Base-by-base conservation (phyloP, 2,329 filamentous ascomycete species). In the Sarocladium oryzae region DNA sequence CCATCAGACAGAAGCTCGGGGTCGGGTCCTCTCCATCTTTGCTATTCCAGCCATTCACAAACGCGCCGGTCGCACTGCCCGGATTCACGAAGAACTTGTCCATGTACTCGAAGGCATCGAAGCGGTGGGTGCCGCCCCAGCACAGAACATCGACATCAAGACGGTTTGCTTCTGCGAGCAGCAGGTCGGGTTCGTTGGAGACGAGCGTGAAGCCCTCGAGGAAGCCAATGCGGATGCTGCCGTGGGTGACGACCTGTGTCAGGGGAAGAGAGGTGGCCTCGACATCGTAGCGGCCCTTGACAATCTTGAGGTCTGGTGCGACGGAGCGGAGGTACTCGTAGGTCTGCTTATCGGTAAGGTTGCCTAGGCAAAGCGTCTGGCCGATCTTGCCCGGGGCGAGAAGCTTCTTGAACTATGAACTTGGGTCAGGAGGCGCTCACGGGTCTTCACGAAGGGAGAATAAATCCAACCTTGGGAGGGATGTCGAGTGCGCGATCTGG, bases 1-100 rank as follows among this genome's bases (percentile, higher is more conserved):
- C 92, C 92, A 97, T 96, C 67, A 97, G 72, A 64, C 93, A 96
- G 69, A 97, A 96, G 66, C 90, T 96, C 23, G 92, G 92, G 52
- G 84, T 85, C 21, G 86, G 87, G 51, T 92, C 87, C 63, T 88
- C 82, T n/a, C 71, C 74, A 36, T 78, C 78, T 49, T 71, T 70
- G 46, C 32, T 37, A 18, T 71, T 71, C 76, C 79, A 84, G 18
- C 78, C 76, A 1, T 77, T 77, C 20, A 77, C 72, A 56, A 81
- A 81, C 2, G 82, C 82, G 9, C 82, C 82, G 4, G 82, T 85
- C 21, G 81, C 82, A 61, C 78, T 84, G 3, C 82, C 82, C 2
- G 82, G 82, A 61, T 85, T 86, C 57, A 86, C 80, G 58, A 86
- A 86, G 70, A 86, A 85, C 73, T 85, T 85, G 72, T 85, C 82